Conservation (phyloP, 2,329 filamentous ascomycete genomes). For the Diaporthe citriasiana region DNA sequence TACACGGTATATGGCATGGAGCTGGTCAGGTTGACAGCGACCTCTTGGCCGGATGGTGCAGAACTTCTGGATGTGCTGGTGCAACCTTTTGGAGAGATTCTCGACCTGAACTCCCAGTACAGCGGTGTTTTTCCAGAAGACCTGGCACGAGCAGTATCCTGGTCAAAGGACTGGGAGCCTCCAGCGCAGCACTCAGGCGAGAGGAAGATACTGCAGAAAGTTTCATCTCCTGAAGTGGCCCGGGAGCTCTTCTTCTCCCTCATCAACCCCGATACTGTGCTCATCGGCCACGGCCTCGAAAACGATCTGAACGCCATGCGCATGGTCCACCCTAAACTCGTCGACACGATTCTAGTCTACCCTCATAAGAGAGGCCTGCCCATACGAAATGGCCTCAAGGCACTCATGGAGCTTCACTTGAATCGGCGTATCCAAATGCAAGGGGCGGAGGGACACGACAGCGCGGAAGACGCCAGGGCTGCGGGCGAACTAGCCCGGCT, state of each 20-base stretch:
- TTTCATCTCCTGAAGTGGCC: conserved; percentile 80
- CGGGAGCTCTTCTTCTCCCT: conserved; percentile 82
- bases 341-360: conserved; percentile 89
- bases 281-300: conserved; percentile 94
- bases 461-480: conserved; percentile 88
- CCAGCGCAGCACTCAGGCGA: conserved; percentile 45
- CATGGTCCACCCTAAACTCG: conserved; percentile 85
- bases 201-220: conserved; percentile 73
- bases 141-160: conserved; percentile 77
- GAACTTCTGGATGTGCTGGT: conserved; percentile 88
- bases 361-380: conserved; percentile 85
- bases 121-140: conserved; percentile 88
- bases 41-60: conserved; percentile 85
- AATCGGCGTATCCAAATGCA: conserved; percentile 84
- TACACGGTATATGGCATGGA: conserved; percentile 93
- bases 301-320: conserved; percentile 92
- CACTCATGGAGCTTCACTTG: conserved; percentile 78
- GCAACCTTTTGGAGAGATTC: conserved; percentile 82
- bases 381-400: conserved; percentile 81
- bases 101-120: conserved; percentile 93
- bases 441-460: conserved; percentile 81
- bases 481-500: conserved; percentile 87
- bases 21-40: conserved; percentile 88
- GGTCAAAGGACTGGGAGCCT: conserved; percentile 51
- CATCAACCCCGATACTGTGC: conserved; percentile 81